Base-by-base conservation (phyloP, 495 filamentous ascomycete genomes). In the Penicillium odoratum region DNA sequence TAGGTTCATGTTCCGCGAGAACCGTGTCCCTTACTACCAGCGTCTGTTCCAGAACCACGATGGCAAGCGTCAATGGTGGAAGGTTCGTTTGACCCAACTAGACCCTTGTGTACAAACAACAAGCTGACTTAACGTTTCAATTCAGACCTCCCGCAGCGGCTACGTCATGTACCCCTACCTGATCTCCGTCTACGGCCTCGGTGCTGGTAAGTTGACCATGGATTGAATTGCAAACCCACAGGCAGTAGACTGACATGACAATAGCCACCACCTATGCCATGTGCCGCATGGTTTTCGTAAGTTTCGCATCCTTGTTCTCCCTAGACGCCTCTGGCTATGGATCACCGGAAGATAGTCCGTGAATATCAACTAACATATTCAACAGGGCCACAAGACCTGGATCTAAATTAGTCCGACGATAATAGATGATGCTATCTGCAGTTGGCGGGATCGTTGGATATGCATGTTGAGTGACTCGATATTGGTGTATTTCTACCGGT, bases 21-120 rank as follows among this genome's bases (percentile, higher is more conserved):
- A 97, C 85, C 85, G 85, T 71, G 92, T 96, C 67, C 90, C 86
- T 34, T 74, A 88, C 71, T 88, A 91, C 76, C 92, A 97, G 82
- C 81, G 85, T 61, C 74, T 88, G 45, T 93, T 91, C 80, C 92
- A 96, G 78, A 77, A 81, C 48, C 85, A 93, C 65, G 89, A 90
- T 74, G 86, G 91, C 69, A 78, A 86, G 64, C 85, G 92, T 71
- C 78, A 92, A 74, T 96, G 92, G 92, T 83, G 83, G 73, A 92
- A 95, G 79, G 92, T 96, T 73, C 76, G 88, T 84, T 18, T 51
- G 47, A 44, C 43, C 46, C 53, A 45, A 36, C 16, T 29, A 45
- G n/a, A 48, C 38, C 46, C 16, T 15, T 36, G 21, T 34, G 51
- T 55, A 45, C 11, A 26, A 26, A 33, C 56, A 63, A 44, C 16